Evolutionary conservation across 371 early-diverging fungal species (phyloP), one percentile per base, ranked within the genome.

Genomic region (Globomyces sp.): DNA sequence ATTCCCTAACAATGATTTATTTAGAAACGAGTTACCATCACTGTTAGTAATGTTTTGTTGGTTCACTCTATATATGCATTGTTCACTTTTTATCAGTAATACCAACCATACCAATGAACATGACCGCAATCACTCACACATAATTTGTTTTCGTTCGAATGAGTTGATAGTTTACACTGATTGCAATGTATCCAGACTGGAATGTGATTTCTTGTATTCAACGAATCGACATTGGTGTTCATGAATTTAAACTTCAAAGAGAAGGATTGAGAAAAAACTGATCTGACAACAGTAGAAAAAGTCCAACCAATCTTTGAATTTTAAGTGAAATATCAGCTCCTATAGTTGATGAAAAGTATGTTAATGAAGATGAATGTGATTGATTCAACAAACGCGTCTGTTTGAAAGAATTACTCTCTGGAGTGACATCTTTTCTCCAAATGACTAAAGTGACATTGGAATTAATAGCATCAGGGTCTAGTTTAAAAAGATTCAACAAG

Each of bases 401-500:
- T 24, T 24, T 24, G 24, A 24, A 24, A 24, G 24, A 24, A 24
- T 24, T 24, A 24, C 24, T 24, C 24, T 24, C 24, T 24, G 24
- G 24, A 24, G 24, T 24, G 24, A 24, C 24, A 24, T 24, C 24
- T 24, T 24, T 24, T 24, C 24, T 24, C 24, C 24, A 24, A 24
- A 24, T 24, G 62, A 69, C 65, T 64, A 65, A 57, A 43, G 68
- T 74, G 61, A 74, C 78, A n/a, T 58, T 51, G 5, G 75, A 74
- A 43, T 40, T 57, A 3, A 63, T 77, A 11, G 71, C 70, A 39
- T 63, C 61, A 13, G 78, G 75, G 6, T 73, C 71, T 3, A 77
- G 75, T 13, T 68, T 70, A 24, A 77, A 74, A 58, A 66, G 70
- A 36, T 58, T 5, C 36, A 64, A 62, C 44, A 52, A 44, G 3